Evolutionary conservation across 371 early-diverging fungal species (phyloP), one percentile per base, ranked within the genome.

Genomic region (Mortierella sp.): DNA sequence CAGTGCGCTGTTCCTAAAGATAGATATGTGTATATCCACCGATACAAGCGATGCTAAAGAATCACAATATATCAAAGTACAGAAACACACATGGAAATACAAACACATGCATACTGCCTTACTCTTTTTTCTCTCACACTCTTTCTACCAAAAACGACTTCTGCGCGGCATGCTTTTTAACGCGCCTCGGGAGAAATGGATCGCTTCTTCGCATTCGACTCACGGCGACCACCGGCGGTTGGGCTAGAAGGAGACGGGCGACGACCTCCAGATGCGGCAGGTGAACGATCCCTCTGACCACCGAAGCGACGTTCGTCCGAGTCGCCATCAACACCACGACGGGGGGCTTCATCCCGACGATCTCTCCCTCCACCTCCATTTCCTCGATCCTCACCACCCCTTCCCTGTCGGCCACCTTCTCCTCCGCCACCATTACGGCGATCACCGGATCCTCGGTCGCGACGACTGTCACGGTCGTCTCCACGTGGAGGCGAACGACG

Each of bases 371-470:
- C 51, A 31, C 37, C 44, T 11, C 61, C 52, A 12, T 50, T 42
- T 19, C 50, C 60, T 39, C 61, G 62, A 37, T 50, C 60, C 5
- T 59, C 60, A 12, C 52, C 60, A 12, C 52, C 46, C 28, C 34
- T 34, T 46, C 58, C 23, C 58, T 39, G 46, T 34, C 49, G 54
- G n/a, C n/a, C n/a, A n/a, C n/a, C n/a, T n/a, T n/a, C n/a, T n/a
- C n/a, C n/a, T 4, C 41, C 42, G 32, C 47, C 54, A 14, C 41
- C 54, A 19, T 47, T 46, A 44, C 62, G 62, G n/a, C 58, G 47
- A 37, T 58, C 58, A 34, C 14, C 37, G 14, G 37, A 7, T 34
- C 37, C 37, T 34, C 37, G 7, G 12, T 58, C 58, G 14, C 57
- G 46, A 56, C 57, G 56, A 12, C 23, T 23, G 19, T 59, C 59